Base-by-base conservation (phyloP, 2,329 filamentous ascomycete species). In the Penicillium sp. region DNA sequence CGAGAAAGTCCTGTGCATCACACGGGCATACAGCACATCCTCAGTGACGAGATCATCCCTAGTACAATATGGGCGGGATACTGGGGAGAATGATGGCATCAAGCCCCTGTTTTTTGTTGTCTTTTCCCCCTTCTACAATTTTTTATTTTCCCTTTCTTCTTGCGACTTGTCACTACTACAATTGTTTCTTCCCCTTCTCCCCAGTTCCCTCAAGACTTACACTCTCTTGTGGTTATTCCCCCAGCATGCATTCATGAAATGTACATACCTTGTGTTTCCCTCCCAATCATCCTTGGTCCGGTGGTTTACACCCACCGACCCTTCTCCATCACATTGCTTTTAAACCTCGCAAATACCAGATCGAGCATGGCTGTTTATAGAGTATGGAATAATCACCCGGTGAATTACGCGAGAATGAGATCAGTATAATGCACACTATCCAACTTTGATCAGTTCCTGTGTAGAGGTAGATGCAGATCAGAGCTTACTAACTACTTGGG, bases 191-290 rank as follows among this genome's bases (percentile, higher is more conserved):
- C 43, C 24, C 52, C 49, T 61, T 51, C 44, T 56, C 54, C 52
- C 48, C 55, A 54, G 24, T 55, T 54, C 50, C 56, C 50, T 54
- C 50, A 48, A 49, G 60, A 56, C 43, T 57, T 48, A 48, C 59
- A 62, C 59, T 52, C 51, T 44, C 58, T 56, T 54, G 50, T 52
- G 57, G 55, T 68, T 62, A 60, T 61, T 60, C 35, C 59, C 55
- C 58, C 56, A 64, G 57, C 62, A 65, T 65, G 59, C 63, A 62
- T 65, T 67, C 52, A 68, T 67, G 69, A 70, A 66, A 61, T 71
- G 70, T 71, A 72, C 66, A 72, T 70, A 70, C 58, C 60, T 64
- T 61, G 56, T 60, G 43, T 52, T 56, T 47, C 31, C 59, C 41
- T 19, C 58, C 33, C 55, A 48, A 52, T 47, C 54, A 33, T 56